Evolutionary conservation across 163 green algal species (phyloP).

Genomic region (Coccomyxa subellipsoidea): DNA sequence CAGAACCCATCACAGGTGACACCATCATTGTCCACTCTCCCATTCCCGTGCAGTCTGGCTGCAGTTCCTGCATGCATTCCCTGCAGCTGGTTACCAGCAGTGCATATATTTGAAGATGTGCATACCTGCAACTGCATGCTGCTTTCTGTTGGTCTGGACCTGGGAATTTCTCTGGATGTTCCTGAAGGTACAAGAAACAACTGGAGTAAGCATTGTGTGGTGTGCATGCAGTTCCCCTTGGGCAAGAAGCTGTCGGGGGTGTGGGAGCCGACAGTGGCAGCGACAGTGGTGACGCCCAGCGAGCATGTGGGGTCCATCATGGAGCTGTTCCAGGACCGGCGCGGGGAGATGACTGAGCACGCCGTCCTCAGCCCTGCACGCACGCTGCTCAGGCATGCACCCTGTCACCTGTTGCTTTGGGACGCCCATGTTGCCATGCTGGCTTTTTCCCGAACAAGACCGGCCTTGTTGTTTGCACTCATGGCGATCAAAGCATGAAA

Average conservation of each 20-base stretch:
- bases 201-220: no score
- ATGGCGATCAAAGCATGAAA: no score
- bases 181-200: no score
- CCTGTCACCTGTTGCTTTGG: no score
- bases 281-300: constrained; percentile 72
- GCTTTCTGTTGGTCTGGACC: no score
- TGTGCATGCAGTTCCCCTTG: constrained; percentile 26
- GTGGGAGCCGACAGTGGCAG: constrained; percentile 74
- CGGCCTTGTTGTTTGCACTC: background rate
- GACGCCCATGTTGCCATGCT: background rate
- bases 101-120: no score
- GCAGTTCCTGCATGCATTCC: no score
- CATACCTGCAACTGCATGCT: no score
- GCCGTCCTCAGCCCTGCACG: constrained; percentile 36
- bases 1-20: constrained; percentile 42
- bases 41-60: no score
- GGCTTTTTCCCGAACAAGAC: background rate
- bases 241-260: constrained; percentile 44
- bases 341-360: constrained; percentile 74
- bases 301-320: constrained; percentile 91
- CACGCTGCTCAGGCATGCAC: constrained; percentile 33
- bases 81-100: no score
- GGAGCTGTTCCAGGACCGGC: constrained; percentile 66
- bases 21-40: background rate
- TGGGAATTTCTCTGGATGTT: no score